Evolutionary conservation across 202 grass and related monocot genomes (phyloP), one percentile per base, ranked within the genome.

Genomic region (Hordeum pubiflorum): DNA sequence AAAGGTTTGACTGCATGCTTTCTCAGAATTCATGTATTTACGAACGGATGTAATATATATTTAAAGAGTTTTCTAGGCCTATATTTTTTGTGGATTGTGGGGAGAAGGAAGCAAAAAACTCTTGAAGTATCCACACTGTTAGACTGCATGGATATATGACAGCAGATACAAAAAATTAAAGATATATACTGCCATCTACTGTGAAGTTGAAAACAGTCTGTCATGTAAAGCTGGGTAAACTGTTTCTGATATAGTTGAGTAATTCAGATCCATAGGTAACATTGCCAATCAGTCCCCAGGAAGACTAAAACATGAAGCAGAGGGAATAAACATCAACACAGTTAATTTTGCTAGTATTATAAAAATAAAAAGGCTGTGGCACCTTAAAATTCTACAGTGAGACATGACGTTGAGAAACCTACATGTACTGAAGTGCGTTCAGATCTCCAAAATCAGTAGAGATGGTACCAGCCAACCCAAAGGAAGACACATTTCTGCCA

Each of bases 361-460:
- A 9, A 29, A 86, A 76, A 55, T 1, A 62, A 63, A 82, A 52
- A 39, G 7, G 56, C 0, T 3, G 10, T 0, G 6, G 17, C 29
- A 27, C 12, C 13, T 77, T 43, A 72, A 37, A 48, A 27, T 32
- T 56, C 14, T 43, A 37, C 18, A 44, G 17, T 65, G 17, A 50
- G 21, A 65, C 23, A 69, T 50, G 52, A 78, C 20, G 71, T 58
- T 5, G 56, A 69, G 57, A 69, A 68, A 86, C 83, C 38, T 83
- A 91, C 86, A 91, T 67, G 50, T 76, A 84, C 58, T 84, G 80
- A n/a, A 91, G 64, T 55, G 80, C 48, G 26, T 63, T 72, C 36
- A 91, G 46, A 71, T 83, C 41, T 55, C 57, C 69, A 72, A 91
- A 88, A 40, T 50, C 56, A 40, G 69, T 31, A 69, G 18, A 34